Base-by-base conservation (phyloP, 2,329 filamentous ascomycete genomes). In the Rutstroemia sp. region DNA sequence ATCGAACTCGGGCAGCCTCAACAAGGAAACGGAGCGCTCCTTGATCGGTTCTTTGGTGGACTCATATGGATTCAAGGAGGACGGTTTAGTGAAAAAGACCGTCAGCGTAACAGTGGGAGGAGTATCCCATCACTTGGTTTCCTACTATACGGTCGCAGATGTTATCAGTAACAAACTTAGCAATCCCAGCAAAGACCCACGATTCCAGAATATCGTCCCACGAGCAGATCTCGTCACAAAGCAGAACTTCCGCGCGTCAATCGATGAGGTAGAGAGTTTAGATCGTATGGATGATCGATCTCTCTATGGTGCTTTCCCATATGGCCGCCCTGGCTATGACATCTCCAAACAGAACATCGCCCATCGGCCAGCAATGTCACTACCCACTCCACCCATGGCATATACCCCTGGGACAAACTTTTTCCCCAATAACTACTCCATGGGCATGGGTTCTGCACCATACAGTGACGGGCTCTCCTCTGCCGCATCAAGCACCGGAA, bases 11-110 rank as follows among this genome's bases (percentile, higher is more conserved):
- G 65, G 48, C 42, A 62, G 62, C 12, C 52, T 68, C 25, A 66
- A 58, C 54, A 69, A 67, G 45, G 67, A 69, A 38, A 66, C 63
- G 5, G 66, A 68, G 56, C 61, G 67, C 12, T 65, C 64, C 9
- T 56, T 92, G 53, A 84, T 94, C 46, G 92, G 91, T 5, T 95
- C 90, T 0, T 77, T 96, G 12, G 82, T 92, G n/a, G 91, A 95
- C 71, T 91, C 87, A 0, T 96, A 96, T 65, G 83, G 85, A 34
- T 96, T 96, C 78, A 94, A 94, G 67, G 77, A 83, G 14, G 81
- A 83, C 1, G 91, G 52, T n/a, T 73, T 96, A 42, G 82, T 96
- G 61, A 96, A 96, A 78, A 96, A 96, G 76, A 96, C 91, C 0
- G 91, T 96, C 71, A 92, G 87, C 64, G 82, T 96, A 41, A 83